Conservation (phyloP, 805 yeast species). For the Lachancea waltii region DNA sequence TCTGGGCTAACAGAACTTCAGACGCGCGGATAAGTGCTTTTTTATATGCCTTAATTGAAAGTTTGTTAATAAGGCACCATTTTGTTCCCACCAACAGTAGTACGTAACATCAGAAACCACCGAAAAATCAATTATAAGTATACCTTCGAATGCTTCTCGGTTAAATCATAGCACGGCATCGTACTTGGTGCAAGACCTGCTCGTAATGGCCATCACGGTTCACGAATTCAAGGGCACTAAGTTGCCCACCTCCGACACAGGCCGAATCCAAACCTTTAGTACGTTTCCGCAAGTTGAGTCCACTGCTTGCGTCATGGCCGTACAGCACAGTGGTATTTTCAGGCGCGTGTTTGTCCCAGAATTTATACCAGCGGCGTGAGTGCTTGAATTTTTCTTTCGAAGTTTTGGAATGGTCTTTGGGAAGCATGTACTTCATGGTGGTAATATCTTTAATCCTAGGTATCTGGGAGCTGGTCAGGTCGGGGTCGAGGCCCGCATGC, state of each 20-base stretch:
- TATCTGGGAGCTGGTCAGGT: conserved; percentile 32
- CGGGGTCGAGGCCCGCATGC: conserved; percentile 80
- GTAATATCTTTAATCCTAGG: conserved; percentile 57
- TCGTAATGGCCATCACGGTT: conserved; percentile 9
- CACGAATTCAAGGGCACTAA: conserved; percentile 46
- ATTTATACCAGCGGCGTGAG: conserved; percentile 49
- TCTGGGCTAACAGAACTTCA: too few species aligned
- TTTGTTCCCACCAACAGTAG: too few species aligned
- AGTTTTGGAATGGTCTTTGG: conserved; percentile 49
- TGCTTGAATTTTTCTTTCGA: conserved; percentile 21
- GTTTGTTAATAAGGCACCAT: too few species aligned
- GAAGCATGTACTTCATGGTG: conserved; percentile 62
- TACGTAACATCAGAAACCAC: too few species aligned
- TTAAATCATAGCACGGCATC: conserved; percentile 7
- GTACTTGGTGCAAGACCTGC: conserved; percentile 12
- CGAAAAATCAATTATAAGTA: background rate
- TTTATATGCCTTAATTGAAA: too few species aligned
- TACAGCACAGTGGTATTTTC: conserved; percentile 49
- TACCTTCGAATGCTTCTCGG: background rate
- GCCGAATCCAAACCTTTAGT: conserved; percentile 79
- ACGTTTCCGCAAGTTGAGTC: conserved; percentile 56
- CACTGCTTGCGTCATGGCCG: conserved; percentile 85
- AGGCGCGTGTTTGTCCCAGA: conserved; percentile 39
- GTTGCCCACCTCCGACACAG: conserved; percentile 67
- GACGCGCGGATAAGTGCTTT: too few species aligned